Evolutionary conservation across 768 basidiomycete genomes (phyloP), one percentile per base, ranked within the genome.

Genomic region (Suillus spraguei): DNA sequence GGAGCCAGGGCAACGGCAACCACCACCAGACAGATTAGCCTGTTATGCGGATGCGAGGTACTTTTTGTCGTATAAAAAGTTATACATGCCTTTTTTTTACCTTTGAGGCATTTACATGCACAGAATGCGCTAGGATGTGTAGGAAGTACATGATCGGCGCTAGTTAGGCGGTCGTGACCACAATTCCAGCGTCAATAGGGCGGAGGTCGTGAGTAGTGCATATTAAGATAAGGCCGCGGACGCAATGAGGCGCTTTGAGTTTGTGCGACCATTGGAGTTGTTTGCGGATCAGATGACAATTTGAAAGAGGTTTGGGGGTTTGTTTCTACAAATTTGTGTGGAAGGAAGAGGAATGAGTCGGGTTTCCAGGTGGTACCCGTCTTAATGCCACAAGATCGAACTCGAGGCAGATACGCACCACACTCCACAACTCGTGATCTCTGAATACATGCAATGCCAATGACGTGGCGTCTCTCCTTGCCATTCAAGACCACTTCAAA

Each of bases 401-500:
- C 39, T 16, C 39, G 39, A 41, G 2, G 39, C 16, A 41, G 39
- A 22, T 8, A 24, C 36, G 17, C 62, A 91, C 92, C 85, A 85
- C 85, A 32, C 88, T 84, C 95, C 94, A 95, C 8, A 91, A 80
- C 74, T 97, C 95, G 70, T 95, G 93, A 69, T 99, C 97, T 97
- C 73, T 96, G 95, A 7, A 98, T 85, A 71, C 98, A 98, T 28
- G 87, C 80, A 71, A 89, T 97, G 0, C 91, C 92, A 17, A 79
- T 76, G 10, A 79, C 66, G 1, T 88, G 83, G 38, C 38, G 1
- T 24, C 90, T 80, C 63, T 90, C 88, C 2, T 83, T 60, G 9
- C 87, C 87, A 3, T 86, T 84, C 7, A 78, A 70, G 5, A 89
- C 80, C 65, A 87, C 66, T 85, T 86, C 4, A 94, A 96, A 2